Evolutionary conservation across 345 rosid genomes (phyloP), one percentile per base, ranked within the genome.

Genomic region (Acer negundo): DNA sequence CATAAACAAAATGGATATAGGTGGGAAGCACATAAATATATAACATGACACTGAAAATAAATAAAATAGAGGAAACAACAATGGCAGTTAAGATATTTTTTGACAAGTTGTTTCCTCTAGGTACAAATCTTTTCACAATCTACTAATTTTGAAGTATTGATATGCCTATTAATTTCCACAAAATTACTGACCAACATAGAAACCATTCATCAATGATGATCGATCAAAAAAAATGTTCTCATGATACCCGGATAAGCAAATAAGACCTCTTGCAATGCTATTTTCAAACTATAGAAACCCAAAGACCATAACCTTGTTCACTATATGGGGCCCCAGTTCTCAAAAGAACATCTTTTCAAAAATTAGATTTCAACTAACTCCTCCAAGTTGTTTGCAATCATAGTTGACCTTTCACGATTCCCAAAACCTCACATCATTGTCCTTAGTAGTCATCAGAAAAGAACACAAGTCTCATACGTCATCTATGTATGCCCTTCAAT

Each of bases 1-100:
- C 66, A 70, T 16, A 84, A 79, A 44, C 11, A 80, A 17, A 38
- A 59, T 22, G 70, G 55, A 13, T 46, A 24, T 15, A 75, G 28
- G 26, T 58, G 16, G 24, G 58, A 72, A 62, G 15, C 65, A 67
- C 17, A 56, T 38, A 65, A 15, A 59, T 24, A 46, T 12, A 38
- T 11, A 20, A 69, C 66, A 40, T 24, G 9, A 19, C 24, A 64
- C 46, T 20, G 7, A 67, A 67, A 17, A 7, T 67, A 35, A 35
- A 40, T 67, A 35, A 35, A 40, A 17, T n/a, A 40, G 24, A 35
- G 7, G 6, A 67, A 67, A 1, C 13, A 20, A 59, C 23, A 59
- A 7, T 16, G n/a, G 26, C 12, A 20, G 6, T 59, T 59, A 20
- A 59, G 10, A 20, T 58, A 58, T 58, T 20, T 58, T 19, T 58